Evolutionary conservation across 2,329 filamentous ascomycete genomes (phyloP), one percentile per base, ranked within the genome.

Genomic region (Exophiala phaeomuriformis): DNA sequence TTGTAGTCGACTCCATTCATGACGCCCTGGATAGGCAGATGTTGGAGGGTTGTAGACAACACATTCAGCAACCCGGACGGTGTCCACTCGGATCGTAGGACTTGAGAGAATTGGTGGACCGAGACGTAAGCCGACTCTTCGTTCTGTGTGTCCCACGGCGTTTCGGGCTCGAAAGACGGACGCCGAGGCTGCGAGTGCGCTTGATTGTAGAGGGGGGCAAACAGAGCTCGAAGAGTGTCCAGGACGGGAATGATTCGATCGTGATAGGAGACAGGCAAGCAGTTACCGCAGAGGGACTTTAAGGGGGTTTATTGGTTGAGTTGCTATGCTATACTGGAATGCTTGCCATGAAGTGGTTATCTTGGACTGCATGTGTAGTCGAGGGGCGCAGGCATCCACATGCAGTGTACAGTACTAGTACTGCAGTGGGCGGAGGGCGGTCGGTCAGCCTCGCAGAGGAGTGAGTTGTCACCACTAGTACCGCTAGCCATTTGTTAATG

Each of bases 1-100:
- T 88, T 87, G 66, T 84, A 83, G 65, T 95, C 88, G 52, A 86
- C 81, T 53, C 79, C 83, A 65, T 78, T 77, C 82, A 85, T 83
- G 62, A 55, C 65, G 51, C 49, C 51, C 55, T 57, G 57, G 42
- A 53, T 43, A 31, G 57, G 57, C 32, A 59, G 55, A 52, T 27
- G 52, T 43, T 57, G 54, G 28, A 57, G 32, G 31, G 49, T 55
- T 39, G 52, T 48, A 40, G 58, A 61, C 45, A 62, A 55, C 35
- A 55, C 56, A 54, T 58, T 44, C 43, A 60, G 55, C 35, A 56
- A 42, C 37, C 53, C 55, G 32, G 59, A 46, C 7, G 51, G 47
- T 12, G 50, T 49, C 36, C 44, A 30, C 6, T 48, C 41, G 19
- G 32, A 46, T 29, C 42, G n/a, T 29, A 40, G 43, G 32, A 47